phyloP scores from a whole-genome alignment of 2,329 filamentous ascomycete genomes.

The Fusarium ambrosium region DNA sequence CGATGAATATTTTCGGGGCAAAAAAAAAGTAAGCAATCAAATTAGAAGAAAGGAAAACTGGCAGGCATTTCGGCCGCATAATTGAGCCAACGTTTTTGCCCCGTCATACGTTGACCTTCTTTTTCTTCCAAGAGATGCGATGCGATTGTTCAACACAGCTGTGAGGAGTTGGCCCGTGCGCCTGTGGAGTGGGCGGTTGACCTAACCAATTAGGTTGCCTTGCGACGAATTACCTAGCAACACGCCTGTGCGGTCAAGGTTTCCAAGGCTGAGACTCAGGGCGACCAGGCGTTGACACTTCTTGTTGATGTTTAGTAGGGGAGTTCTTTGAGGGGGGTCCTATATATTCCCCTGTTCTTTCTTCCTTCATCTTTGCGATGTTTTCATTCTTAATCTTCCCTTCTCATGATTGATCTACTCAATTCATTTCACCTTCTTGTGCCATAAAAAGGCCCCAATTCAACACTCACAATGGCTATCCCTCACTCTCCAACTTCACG shows the following conservation, averaged over 20 bases:
- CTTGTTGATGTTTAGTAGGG: background rate
- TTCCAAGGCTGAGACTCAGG: background rate
- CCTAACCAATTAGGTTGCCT: background rate
- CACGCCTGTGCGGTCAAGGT: background rate
- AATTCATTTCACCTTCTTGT: background rate
- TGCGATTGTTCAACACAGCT: background rate
- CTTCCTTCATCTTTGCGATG: background rate
- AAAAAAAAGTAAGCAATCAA: background rate
- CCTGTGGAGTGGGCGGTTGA: background rate
- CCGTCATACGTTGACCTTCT: background rate
- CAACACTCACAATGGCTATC: background rate
- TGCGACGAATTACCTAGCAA: background rate
- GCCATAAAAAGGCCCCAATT: background rate
- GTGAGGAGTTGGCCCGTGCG: background rate
- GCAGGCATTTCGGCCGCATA: background rate
- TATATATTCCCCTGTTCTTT: background rate
- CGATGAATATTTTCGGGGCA: background rate
- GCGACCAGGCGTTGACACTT: background rate
- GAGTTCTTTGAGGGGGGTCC: background rate
- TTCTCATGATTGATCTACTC: background rate
- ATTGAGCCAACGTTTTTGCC: background rate
- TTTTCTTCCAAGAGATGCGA: background rate
- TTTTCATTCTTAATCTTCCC: background rate
- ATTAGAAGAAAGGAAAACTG: background rate
- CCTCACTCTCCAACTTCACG: background rate